phyloP scores from a whole-genome alignment of 768 basidiomycete genomes.

The Suillus americanus region DNA sequence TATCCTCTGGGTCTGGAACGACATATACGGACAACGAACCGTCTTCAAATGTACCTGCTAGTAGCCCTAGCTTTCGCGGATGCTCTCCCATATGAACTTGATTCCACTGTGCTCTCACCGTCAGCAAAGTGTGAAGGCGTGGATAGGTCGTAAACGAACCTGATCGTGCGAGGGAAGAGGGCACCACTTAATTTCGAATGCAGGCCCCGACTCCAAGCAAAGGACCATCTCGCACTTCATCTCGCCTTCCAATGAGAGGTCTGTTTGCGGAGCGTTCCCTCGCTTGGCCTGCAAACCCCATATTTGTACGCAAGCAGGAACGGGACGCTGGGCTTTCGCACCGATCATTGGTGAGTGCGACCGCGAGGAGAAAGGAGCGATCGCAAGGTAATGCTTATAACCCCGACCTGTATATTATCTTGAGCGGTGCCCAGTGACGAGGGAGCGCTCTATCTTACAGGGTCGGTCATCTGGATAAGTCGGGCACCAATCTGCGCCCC shows the following conservation, averaged over 20 bases:
- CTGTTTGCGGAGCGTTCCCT: constrained; percentile 26
- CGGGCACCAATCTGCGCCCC: constrained; percentile 94
- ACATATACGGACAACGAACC: constrained; percentile 78
- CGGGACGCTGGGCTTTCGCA: constrained; percentile 51
- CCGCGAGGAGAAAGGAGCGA: constrained; percentile 69
- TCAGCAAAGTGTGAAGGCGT: not conserved
- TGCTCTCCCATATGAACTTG: constrained; percentile 15
- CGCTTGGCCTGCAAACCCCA: constrained; percentile 56
- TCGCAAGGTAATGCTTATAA: constrained; percentile 79
- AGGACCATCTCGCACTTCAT: constrained; percentile 84
- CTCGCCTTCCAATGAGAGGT: constrained; percentile 17
- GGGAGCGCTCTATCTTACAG: constrained; percentile 37
- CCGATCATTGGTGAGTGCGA: constrained; percentile 69
- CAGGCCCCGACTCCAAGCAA: constrained; percentile 79
- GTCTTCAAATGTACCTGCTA: constrained; percentile 86
- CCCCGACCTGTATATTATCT: constrained; percentile 40
- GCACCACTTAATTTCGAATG: constrained; percentile 88
- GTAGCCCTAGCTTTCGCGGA: constrained; percentile 70
- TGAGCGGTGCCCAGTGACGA: not conserved
- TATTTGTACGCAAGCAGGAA: constrained; percentile 76
- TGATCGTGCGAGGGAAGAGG: constrained; percentile 80
- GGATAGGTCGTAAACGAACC: constrained; percentile 28
- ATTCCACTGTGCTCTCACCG: constrained; percentile 21
- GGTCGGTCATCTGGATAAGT: constrained; percentile 56
- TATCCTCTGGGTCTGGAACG: constrained; percentile 74